Evolutionary conservation across 1,139 yeast species (phyloP), one percentile per base, ranked within the genome.

Genomic region (Magnusiomyces sp.): DNA sequence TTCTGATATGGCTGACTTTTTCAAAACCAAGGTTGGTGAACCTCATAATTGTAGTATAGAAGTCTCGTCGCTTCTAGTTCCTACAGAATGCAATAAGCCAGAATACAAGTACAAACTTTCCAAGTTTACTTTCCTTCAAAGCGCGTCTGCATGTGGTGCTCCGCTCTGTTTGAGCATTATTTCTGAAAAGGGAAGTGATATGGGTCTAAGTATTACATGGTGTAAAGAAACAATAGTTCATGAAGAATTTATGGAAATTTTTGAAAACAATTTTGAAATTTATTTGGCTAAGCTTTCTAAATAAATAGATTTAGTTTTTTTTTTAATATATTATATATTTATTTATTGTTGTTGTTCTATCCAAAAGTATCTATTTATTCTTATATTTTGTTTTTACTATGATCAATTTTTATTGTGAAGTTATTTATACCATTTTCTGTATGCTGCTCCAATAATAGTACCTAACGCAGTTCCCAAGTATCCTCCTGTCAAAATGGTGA

Each of bases 401-500:
- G n/a, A n/a, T n/a, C n/a, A n/a, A n/a, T n/a, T n/a, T n/a, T n/a
- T n/a, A n/a, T n/a, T n/a, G n/a, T n/a, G n/a, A n/a, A n/a, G n/a
- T n/a, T n/a, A n/a, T n/a, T n/a, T n/a, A n/a, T n/a, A n/a, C 39
- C 39, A 43, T 29, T 49, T 49, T 36, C 54, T 39, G 36, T 53
- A 53, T 11, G 51, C 23, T 10, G 58, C 62, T 2, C 69, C 71
- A 11, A 60, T 53, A 5, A 63, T 40, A 4, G 67, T 59, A 7
- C 95, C 96, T 3, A 76, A 58, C 29, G 80, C 72, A 2, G 81
- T 77, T 16, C 97, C 97, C 0, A 73, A 31, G 61, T 87, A 88
- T 0, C 80, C 82, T 1, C 97, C 97, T n/a, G 77, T 72, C 27
- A 90, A 70, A 47, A 90, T 75, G 1, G 97, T 90, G 52, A 88